phyloP scores from a whole-genome alignment of 148 eudicot species.

The Linanthus parryae region DNA sequence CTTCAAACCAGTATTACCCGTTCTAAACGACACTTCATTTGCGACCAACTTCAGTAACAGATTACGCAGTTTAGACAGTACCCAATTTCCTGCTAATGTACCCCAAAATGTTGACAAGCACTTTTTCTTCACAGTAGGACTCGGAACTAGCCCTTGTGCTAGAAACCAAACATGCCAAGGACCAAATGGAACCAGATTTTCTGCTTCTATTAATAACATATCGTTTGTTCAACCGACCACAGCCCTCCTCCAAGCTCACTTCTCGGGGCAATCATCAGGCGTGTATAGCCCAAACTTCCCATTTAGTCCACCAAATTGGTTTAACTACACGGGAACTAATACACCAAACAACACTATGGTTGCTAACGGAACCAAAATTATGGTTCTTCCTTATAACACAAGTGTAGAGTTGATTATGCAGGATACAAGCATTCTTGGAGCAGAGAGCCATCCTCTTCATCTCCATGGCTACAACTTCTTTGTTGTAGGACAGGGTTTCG shows the following conservation, averaged over 20 bases:
- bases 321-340: conserved; percentile 39
- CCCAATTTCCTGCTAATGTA: conserved; percentile 37
- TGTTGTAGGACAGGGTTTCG: conserved; percentile 14
- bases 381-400: conserved; percentile 31
- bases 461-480: conserved; percentile 21
- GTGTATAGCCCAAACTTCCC: conserved; percentile 30
- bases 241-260: conserved; percentile 39
- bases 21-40: conserved; percentile 27
- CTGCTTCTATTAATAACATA: conserved; percentile 37
- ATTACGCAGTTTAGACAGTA: conserved; percentile 32
- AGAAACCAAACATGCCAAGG: conserved; percentile 42
- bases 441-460: conserved; percentile 26
- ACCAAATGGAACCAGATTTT: conserved; percentile 34
- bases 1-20: conserved; percentile 27
- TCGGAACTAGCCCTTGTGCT: conserved; percentile 36
- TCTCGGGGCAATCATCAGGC: conserved; percentile 11
- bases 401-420: conserved; percentile 37
- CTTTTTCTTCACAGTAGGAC: conserved; percentile 43
- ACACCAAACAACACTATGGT: conserved; percentile 44
- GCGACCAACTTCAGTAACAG: conserved; percentile 30
- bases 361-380: conserved; percentile 28
- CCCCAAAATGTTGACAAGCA: conserved; percentile 29
- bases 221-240: conserved; percentile 38
- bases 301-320: conserved; percentile 17
- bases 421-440: conserved; percentile 34